Evolutionary conservation across 2,329 filamentous ascomycete species (phyloP), one percentile per base, ranked within the genome.

Genomic region (Colletotrichum sp.): DNA sequence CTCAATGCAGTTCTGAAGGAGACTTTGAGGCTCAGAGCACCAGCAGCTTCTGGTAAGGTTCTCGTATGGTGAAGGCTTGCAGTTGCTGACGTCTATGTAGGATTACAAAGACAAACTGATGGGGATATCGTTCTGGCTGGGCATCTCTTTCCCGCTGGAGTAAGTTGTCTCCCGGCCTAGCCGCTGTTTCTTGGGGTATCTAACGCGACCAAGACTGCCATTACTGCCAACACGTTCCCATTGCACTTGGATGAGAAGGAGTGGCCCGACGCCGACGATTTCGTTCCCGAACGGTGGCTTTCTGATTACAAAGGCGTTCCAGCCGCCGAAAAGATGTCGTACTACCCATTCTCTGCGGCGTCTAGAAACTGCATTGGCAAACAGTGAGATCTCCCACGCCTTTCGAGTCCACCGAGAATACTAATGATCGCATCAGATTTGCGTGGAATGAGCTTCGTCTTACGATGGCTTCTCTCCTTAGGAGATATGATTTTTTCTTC

Each of bases 1-100:
- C 89, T 89, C 5, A 82, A 36, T 4, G 84, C 84, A 9, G 82
- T 86, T 7, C 81, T 86, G 70, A 85, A 85, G 77, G 85, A 86
- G 67, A 78, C 78, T 1, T 78, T 85, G 8, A 77, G 84, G 0
- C 72, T 85, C 21, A 80, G 83, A 43, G 81, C 84, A 1, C 82
- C 83, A 0, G 84, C 80, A 81, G 79, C 4, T 80, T 80, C 66
- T 36, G 66, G 66, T 69, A 7, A 26, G 28, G 8, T 28, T 9
- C 81, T 83, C 1, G 15, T 21, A 13, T 10, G 43, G n/a, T 3
- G 55, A 18, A 24, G 55, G 8, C 16, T 58, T 16, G 10, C 55
- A 58, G 4, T 16, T 32, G 21, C 18, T 15, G 9, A 68, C 48
- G 16, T 21, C 5, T 21, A 3, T 9, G 7, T 43, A 69, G 34